Evolutionary conservation across 495 filamentous ascomycete genomes (phyloP).

Genomic region (Terfezia claveryi): DNA sequence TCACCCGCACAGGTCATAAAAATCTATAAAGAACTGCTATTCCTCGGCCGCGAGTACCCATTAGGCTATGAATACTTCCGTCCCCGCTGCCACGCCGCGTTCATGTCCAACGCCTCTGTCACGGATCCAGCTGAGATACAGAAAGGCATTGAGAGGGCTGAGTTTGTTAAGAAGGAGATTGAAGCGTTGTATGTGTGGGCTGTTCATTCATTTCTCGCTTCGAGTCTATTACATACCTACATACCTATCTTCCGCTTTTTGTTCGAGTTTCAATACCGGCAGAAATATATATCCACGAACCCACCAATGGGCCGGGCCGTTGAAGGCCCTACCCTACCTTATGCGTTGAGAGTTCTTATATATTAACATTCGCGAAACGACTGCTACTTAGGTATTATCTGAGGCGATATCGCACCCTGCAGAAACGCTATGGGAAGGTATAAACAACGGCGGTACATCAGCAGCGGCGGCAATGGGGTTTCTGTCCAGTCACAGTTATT

Average conservation of each 20-base stretch:
- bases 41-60: slow-evolving; percentile 71
- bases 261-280: too few species aligned
- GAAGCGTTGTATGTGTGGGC: slow-evolving; percentile 56
- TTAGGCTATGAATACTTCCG: slow-evolving; percentile 69
- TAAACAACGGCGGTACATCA: neutral
- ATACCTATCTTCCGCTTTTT: too few species aligned
- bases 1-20: slow-evolving; percentile 45
- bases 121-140: slow-evolving; percentile 51
- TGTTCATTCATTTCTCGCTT: neutral
- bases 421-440: slow-evolving; percentile 46
- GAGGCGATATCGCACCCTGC: slow-evolving; percentile 76
- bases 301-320: too few species aligned
- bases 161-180: slow-evolving; percentile 86
- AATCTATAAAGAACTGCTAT: slow-evolving; percentile 65
- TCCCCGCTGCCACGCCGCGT: slow-evolving; percentile 61
- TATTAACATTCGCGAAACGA: neutral
- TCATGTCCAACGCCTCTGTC: slow-evolving; percentile 47
- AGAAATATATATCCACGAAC: too few species aligned
- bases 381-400: slow-evolving; percentile 55
- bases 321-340: neutral
- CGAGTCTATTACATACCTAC: neutral
- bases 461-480: too few species aligned
- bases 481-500: too few species aligned
- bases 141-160: slow-evolving; percentile 50
- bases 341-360: neutral